Base-by-base conservation (phyloP, 2,329 filamentous ascomycete species). In the Colletotrichum sp. region DNA sequence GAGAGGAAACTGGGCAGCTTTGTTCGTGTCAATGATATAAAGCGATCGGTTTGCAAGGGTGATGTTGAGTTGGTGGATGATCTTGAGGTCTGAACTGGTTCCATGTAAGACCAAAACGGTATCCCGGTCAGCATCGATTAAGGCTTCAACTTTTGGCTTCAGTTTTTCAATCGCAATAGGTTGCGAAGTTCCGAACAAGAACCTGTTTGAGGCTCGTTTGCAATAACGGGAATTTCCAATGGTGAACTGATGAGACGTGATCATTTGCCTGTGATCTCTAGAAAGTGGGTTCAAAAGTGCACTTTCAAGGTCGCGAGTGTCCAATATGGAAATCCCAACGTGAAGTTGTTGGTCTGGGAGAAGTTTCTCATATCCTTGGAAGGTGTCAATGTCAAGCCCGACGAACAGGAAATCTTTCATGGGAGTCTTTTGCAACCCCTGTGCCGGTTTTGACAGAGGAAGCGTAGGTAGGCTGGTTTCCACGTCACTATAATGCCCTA, bases 21-120 rank as follows among this genome's bases (percentile, higher is more conserved):
- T 81, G 55, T 79, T 78, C 3, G 80, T 80, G 30, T 82, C 79
- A 59, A 83, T 76, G 5, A 77, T 73, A 44, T 77, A 80, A 5
- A 79, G 73, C 24, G 78, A 78, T 34, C 72, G 66, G 55, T 77
- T 30, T 21, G 55, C 18, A 39, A 70, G 52, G 49, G 57, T 18
- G 16, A 75, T 68, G 5, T 30, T 16, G 9, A 78, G 76, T 32
- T 76, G 36, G 5, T 28, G 63, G 32, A 74, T 49, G 26, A 78
- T 74, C 44, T 74, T 73, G 3, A 76, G 34, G 34, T 76, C 74
- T 18, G 32, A 66, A 12, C 63, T 8, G 44, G 32, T 66, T 12
- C 74, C 64, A 9, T 76, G 74, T 32, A 57, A 65, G 4, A 75
- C 71, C 39, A 75, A 52, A 55, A 69, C 12, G 12, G 18, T 57